These are phyloP conservation scores for Candida koratica DNA, from an alignment of 805 yeast genomes.

Conservation along the genomic window DNA sequence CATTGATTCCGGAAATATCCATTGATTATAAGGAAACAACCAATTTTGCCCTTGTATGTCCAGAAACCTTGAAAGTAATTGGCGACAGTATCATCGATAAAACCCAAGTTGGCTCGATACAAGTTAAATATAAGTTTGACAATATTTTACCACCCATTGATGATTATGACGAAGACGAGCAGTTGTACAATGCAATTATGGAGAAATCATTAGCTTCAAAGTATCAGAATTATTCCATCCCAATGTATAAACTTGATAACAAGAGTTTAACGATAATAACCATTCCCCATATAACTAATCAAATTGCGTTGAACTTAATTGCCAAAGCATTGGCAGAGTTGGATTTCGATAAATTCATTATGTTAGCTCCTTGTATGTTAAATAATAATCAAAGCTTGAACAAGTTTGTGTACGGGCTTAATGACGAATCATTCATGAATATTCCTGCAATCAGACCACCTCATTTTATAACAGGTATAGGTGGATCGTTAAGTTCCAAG, in stretches of 20 bases:
- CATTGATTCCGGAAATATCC: slow-evolving; percentile 25
- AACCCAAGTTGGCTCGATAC: slow-evolving; percentile 7
- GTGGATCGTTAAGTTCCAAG: slow-evolving; percentile 42
- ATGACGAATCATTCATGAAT: neutral
- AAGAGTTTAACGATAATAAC: slow-evolving; percentile 17
- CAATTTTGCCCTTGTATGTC: slow-evolving; percentile 27
- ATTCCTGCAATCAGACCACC: slow-evolving; percentile 49
- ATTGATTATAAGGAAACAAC: slow-evolving; percentile 16
- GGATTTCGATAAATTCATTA: slow-evolving; percentile 23
- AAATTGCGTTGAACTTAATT: slow-evolving; percentile 29
- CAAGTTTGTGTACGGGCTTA: slow-evolving; percentile 15
- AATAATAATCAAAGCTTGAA: slow-evolving; percentile 28
- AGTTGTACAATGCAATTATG: slow-evolving; percentile 39
- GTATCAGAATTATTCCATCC: slow-evolving; percentile 22
- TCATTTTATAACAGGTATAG: slow-evolving; percentile 55
- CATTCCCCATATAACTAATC: slow-evolving; percentile 36
- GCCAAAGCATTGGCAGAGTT: slow-evolving; percentile 20
- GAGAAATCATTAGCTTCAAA: slow-evolving; percentile 19
- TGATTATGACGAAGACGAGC: slow-evolving; percentile 50
- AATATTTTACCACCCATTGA: slow-evolving; percentile 1
- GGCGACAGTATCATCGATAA: slow-evolving; percentile 16
- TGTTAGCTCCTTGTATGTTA: slow-evolving; percentile 35
- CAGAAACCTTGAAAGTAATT: slow-evolving; percentile 23
- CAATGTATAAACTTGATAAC: slow-evolving; percentile 16
- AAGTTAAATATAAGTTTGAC: slow-evolving; percentile 3